phyloP scores from a whole-genome alignment of 495 filamentous ascomycete genomes.

The Neurospora sp. region DNA sequence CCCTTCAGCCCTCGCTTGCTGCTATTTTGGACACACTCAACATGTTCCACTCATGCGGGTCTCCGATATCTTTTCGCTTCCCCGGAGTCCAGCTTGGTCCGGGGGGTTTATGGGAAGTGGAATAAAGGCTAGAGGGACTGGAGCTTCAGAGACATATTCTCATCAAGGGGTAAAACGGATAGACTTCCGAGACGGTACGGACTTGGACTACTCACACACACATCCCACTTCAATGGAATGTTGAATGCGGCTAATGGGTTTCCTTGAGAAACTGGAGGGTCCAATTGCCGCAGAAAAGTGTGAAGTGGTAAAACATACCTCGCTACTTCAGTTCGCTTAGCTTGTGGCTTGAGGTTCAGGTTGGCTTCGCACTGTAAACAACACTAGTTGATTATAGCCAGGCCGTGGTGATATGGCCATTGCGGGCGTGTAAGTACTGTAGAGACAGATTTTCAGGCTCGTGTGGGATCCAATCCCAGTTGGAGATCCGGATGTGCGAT shows the following conservation, averaged over 20 bases:
- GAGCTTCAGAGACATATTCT: background rate
- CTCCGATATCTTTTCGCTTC: background rate
- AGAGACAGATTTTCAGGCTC: too few species aligned
- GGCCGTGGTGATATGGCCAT: background rate
- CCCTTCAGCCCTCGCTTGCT: background rate
- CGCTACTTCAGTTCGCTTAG: too few species aligned
- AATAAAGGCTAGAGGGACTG: background rate
- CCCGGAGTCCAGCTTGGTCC: background rate
- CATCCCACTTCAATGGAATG: background rate
- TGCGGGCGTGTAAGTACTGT: too few species aligned
- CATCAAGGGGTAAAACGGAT: background rate
- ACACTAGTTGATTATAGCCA: background rate
- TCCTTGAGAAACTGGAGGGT: background rate
- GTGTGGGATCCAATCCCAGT: background rate
- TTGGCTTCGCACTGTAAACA: background rate
- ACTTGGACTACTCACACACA: too few species aligned
- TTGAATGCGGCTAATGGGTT: background rate
- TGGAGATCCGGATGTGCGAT: background rate
- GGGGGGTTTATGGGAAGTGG: background rate
- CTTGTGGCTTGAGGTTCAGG: too few species aligned
- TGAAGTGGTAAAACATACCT: too few species aligned
- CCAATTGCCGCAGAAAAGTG: background rate
- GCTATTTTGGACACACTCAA: background rate
- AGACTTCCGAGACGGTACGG: background rate
- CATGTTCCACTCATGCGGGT: background rate